phyloP scores from a whole-genome alignment of 225 moss, liverwort and hornwort genomes.

The Polytrichum formosum region DNA sequence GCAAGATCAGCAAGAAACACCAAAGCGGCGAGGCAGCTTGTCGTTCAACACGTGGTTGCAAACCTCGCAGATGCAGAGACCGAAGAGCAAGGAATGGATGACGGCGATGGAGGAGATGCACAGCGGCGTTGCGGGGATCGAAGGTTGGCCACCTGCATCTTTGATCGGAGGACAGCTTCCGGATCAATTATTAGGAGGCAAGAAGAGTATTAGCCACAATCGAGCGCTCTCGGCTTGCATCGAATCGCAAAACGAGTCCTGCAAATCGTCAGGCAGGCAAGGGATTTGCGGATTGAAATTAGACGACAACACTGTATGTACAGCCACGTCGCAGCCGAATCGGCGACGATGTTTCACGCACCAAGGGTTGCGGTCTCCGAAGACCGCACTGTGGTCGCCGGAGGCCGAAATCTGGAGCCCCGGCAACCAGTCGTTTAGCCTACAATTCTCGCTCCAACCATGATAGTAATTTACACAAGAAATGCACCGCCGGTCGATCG shows the following conservation, averaged over 20 bases:
- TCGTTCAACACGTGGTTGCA: constrained; percentile 57
- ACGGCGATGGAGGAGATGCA: constrained; percentile 34
- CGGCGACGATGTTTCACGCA: constrained; percentile 1
- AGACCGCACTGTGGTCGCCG: too few relatives aligned
- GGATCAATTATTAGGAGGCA: background rate
- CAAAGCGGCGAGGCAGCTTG: constrained; percentile 35
- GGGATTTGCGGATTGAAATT: constrained; percentile 6
- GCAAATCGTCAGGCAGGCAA: background rate
- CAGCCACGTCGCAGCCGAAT: background rate
- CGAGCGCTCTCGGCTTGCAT: background rate
- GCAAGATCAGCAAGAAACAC: constrained; percentile 7
- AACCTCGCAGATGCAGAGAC: constrained; percentile 32
- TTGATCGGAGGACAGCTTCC: too few relatives aligned
- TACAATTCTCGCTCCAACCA: too few relatives aligned
- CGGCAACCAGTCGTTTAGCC: too few relatives aligned
- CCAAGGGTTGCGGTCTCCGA: background rate
- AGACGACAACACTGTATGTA: background rate
- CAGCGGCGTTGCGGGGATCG: background rate
- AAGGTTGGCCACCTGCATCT: background rate
- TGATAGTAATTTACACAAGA: too few relatives aligned
- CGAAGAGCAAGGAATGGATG: constrained; percentile 47
- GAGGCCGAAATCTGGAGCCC: too few relatives aligned
- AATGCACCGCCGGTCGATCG: too few relatives aligned
- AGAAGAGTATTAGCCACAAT: background rate
- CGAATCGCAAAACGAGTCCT: background rate